These are phyloP conservation scores for Claviceps fusiformis DNA, from an alignment of 2,329 filamentous ascomycete genomes.

Conservation along the genomic window DNA sequence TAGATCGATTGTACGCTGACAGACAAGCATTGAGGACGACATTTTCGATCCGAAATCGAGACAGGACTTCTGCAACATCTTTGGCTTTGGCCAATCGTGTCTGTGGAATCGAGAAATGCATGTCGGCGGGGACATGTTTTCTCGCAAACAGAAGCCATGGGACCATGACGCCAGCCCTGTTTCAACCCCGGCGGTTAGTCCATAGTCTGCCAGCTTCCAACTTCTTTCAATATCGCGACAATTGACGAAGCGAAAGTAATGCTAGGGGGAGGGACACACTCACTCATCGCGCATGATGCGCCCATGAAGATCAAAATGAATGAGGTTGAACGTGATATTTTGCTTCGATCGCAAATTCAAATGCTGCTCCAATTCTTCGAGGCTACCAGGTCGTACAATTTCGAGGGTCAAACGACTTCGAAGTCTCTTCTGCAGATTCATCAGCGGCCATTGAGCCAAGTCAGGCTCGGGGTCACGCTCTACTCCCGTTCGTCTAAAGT, in stretches of 20 bases:
- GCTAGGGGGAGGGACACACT: neutral
- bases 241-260: neutral
- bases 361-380: conserved; percentile 14
- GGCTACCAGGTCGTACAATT: conserved; percentile 13
- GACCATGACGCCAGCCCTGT: conserved; percentile 10
- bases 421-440: conserved; percentile 16
- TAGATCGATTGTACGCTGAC: conserved; percentile 15
- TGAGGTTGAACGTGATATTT: conserved; percentile 13
- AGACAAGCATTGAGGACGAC: conserved; percentile 17
- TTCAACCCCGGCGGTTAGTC: neutral
- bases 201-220: neutral
- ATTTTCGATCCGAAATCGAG: conserved; percentile 13
- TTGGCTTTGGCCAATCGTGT: conserved; percentile 12
- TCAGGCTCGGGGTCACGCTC: conserved; percentile 17
- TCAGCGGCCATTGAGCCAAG: conserved; percentile 17
- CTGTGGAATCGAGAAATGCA: conserved; percentile 11
- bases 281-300: conserved; percentile 13
- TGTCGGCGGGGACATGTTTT: conserved; percentile 6
- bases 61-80: conserved; percentile 12
- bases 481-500: conserved; percentile 13
- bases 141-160: conserved; percentile 16
- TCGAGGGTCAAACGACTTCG: conserved; percentile 13
- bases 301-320: conserved; percentile 18
- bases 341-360: conserved; percentile 10
- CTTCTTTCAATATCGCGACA: neutral